Conservation (phyloP, 2,329 filamentous ascomycete species). For the Penicillium sp. region DNA sequence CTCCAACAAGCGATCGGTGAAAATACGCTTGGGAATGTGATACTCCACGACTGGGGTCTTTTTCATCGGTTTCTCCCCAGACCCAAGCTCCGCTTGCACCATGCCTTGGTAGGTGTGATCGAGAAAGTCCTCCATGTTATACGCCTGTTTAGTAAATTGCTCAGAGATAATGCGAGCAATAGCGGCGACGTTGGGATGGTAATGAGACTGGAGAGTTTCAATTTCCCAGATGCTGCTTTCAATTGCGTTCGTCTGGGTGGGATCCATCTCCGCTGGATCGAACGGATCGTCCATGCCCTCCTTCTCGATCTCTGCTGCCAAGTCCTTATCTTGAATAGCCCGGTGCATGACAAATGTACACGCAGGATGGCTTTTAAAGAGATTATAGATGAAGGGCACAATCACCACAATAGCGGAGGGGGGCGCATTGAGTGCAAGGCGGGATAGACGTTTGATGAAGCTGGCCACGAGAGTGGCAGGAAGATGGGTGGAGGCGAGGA, state of each 20-base stretch:
- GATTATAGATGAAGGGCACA: conserved; percentile 91
- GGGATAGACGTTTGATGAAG: conserved; percentile 88
- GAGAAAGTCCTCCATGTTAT: conserved; percentile 94
- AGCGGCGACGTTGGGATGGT: conserved; percentile 93
- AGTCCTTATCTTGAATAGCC: conserved; percentile 54
- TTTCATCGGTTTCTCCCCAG: conserved; percentile 65
- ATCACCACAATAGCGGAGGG: conserved; percentile 83
- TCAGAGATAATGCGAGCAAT: conserved; percentile 90
- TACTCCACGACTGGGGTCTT: conserved; percentile 86
- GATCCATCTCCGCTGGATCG: conserved; percentile 66
- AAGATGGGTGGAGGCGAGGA: conserved; percentile 84
- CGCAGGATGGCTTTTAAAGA: conserved; percentile 79
- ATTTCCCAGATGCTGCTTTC: conserved; percentile 95
- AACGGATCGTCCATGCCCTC: conserved; percentile 70
- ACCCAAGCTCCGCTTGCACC: conserved; percentile 68
- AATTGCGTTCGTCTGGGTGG: conserved; percentile 77
- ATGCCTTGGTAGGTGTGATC: conserved; percentile 80
- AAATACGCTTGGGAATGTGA: conserved; percentile 83
- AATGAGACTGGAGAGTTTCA: conserved; percentile 83
- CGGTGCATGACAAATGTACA: conserved; percentile 97
- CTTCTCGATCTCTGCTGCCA: conserved; percentile 55
- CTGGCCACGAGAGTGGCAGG: conserved; percentile 86
- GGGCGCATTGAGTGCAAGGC: conserved; percentile 78
- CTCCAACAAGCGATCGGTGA: conserved; percentile 44
- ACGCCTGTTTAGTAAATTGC: conserved; percentile 93